These are phyloP conservation scores for Calocybe gambosa DNA, from an alignment of 1,284 basidiomycete species.

Conservation along the genomic window DNA sequence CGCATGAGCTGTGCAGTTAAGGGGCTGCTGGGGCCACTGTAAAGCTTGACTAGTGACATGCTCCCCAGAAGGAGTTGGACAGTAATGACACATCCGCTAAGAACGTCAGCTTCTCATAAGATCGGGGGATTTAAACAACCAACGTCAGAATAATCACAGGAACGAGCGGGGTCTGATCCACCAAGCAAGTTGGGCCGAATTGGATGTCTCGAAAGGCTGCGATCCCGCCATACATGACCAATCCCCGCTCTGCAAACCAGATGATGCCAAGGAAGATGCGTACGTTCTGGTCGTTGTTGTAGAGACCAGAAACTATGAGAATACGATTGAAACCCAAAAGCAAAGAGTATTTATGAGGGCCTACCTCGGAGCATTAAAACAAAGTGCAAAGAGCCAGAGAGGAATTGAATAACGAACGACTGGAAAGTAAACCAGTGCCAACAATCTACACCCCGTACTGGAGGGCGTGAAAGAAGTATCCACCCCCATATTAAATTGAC, in stretches of 20 bases:
- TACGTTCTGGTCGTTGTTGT: conserved; percentile 2
- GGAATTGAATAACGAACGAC: conserved; percentile 7
- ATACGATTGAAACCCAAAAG: too few relatives aligned
- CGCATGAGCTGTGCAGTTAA: conserved; percentile 7
- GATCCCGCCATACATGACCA: conserved; percentile 1
- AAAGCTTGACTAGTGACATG: conserved; percentile 6
- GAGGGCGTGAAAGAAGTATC: conserved; percentile 5
- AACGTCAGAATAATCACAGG: conserved; percentile 9
- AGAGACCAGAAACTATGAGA: conserved; percentile 9
- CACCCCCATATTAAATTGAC: conserved; percentile 9
- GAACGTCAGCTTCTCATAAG: not conserved
- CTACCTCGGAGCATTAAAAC: conserved; percentile 13
- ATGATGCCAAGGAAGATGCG: conserved; percentile 2
- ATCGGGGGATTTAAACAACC: not conserved
- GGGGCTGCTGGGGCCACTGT: not conserved
- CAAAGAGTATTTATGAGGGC: not conserved
- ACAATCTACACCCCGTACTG: conserved; percentile 1
- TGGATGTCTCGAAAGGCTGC: not conserved
- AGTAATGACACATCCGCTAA: conserved; percentile 7
- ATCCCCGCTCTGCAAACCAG: conserved; percentile 4
- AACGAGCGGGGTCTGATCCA: conserved; percentile 5
- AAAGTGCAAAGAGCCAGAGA: conserved; percentile 10
- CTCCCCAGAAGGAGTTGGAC: conserved; percentile 10
- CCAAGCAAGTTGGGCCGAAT: conserved; percentile 12
- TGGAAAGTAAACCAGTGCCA: conserved; percentile 13